Percentiles rank a stretch among this genome's conserved stretches.
phyloP scores from a whole-genome alignment of 352 stramenopile genomes.

The Globisporangium yorkense region DNA sequence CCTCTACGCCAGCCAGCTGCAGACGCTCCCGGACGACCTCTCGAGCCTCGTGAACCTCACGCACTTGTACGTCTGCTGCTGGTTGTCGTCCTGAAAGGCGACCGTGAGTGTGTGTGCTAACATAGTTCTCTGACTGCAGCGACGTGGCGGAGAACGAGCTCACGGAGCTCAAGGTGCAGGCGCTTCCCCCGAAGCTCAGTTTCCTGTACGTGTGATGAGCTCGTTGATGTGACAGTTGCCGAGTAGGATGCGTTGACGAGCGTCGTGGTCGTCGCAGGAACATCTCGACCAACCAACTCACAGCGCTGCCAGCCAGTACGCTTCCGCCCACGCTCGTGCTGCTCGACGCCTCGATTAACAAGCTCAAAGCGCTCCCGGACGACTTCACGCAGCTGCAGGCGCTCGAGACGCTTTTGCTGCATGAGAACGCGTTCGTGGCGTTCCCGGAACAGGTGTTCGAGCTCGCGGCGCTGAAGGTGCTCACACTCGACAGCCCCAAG shows the following conservation, averaged over 20 bases:
- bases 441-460: slow-evolving; percentile 17
- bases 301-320: slow-evolving; percentile 1
- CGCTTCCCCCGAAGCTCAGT: slow-evolving; percentile 19
- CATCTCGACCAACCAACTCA: slow-evolving; percentile 14
- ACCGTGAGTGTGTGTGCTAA: too few relatives aligned
- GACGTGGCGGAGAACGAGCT: slow-evolving; percentile 14
- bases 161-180: slow-evolving; percentile 3
- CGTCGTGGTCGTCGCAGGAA: slow-evolving; percentile 4
- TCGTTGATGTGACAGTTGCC: not conserved
- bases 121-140: slow-evolving; percentile 1
- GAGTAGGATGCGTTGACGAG: too few relatives aligned
- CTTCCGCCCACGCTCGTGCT: slow-evolving; percentile 8
- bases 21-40: slow-evolving; percentile 19
- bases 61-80: slow-evolving; percentile 9
- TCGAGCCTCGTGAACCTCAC: slow-evolving; percentile 17
- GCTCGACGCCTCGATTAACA: slow-evolving; percentile 14
- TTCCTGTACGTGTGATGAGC: slow-evolving; percentile 1
- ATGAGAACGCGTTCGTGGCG: slow-evolving; percentile 7
- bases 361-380: slow-evolving; percentile 5
- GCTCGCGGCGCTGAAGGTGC: slow-evolving; percentile 11
- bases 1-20: slow-evolving; percentile 14
- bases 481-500: slow-evolving; percentile 20
- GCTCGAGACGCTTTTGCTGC: slow-evolving; percentile 12
- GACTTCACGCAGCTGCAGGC: slow-evolving; percentile 10
- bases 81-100: not conserved